A percentile compares a stretch with the other conserved stretches of the same genome.
Evolutionary conservation across 495 filamentous ascomycete genomes (phyloP).

Genomic region (Pyrenula aspistea): DNA sequence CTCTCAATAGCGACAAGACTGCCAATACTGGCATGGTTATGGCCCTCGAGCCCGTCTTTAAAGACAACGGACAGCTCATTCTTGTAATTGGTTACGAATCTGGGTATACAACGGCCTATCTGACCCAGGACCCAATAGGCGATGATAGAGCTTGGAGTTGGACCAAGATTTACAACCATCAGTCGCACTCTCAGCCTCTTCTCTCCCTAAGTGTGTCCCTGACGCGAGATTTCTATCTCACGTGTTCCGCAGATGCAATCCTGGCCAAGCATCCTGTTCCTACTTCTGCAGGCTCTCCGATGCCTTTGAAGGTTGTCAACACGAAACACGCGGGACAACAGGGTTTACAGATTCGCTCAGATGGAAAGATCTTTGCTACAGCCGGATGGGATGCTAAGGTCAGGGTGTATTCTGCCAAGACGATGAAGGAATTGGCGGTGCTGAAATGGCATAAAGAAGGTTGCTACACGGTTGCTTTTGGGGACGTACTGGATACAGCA

Average conservation of each 20-base stretch:
- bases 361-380: constrained; percentile 76
- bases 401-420: constrained; percentile 69
- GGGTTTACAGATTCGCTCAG: constrained; percentile 59
- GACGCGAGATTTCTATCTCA: constrained; percentile 49
- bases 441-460: constrained; percentile 92
- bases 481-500: constrained; percentile 21
- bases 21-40: constrained; percentile 83
- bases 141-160: constrained; percentile 32
- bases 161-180: constrained; percentile 50
- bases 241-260: constrained; percentile 70
- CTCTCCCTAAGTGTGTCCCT: constrained; percentile 64
- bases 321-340: constrained; percentile 91
- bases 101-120: constrained; percentile 55
- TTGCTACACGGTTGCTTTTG: constrained; percentile 78
- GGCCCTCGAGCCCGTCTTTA: constrained; percentile 52
- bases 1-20: constrained; percentile 42
- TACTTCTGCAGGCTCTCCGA: constrained; percentile 9
- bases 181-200: constrained; percentile 71
- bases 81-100: constrained; percentile 79
- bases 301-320: constrained; percentile 46
- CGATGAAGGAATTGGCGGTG: constrained; percentile 81
- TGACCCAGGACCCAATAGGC: constrained; percentile 19
- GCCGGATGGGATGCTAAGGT: constrained; percentile 84
- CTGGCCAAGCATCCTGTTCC: constrained; percentile 53
- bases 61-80: constrained; percentile 20